Base-by-base conservation (phyloP, 2,329 filamentous ascomycete species). In the Sclerotinia sclerotiorum region DNA sequence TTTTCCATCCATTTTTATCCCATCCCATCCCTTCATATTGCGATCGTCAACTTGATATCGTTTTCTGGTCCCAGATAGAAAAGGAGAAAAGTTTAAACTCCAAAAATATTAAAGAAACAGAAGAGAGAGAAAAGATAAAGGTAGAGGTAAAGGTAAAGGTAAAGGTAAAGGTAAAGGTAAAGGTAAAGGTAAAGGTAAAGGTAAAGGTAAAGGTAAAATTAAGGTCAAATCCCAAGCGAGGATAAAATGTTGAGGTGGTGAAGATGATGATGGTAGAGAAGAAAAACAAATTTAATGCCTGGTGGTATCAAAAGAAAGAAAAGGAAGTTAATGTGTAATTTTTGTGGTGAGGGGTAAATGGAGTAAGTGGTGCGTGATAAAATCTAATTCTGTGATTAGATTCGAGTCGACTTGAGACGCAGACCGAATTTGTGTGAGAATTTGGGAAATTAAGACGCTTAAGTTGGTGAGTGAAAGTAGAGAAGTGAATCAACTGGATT, bases 221-320 rank as follows among this genome's bases (percentile, higher is more conserved):
- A 17, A 17, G 3, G 2, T 42, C 39, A 42, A 42, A 42, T 42
- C 11, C 5, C 19, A 35, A 15, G 5, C n/a, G 11, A 29, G 44
- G 5, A 29, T n/a, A 42, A 5, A 10, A 44, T 19, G n/a, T 19
- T 2, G 27, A 55, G 35, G 6, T 6, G 8, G n/a, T 46, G 24
- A 21, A 24, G 21, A 54, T 46, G 24, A 21, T 19, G 21, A 54
- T n/a, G 11, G 51, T 8, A 24, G 46, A 55, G 19, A 13, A 35
- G 13, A 46, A 39, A 24, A 8, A 13, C 42, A 42, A 17, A 17
- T 42, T 42, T 60, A 64, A 68, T 32, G 60, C 60, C 42, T 17
- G 35, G 56, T 66, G 64, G 54, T 60, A 61, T 66, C 64, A 66
- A 66, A 27, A 42, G 17, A 66, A 27, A 42, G 17, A n/a, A 32